Percentiles rank a stretch among this genome's conserved stretches.
phyloP scores from a whole-genome alignment of 306 rosid species.

The Pyrus bretschneideri region DNA sequence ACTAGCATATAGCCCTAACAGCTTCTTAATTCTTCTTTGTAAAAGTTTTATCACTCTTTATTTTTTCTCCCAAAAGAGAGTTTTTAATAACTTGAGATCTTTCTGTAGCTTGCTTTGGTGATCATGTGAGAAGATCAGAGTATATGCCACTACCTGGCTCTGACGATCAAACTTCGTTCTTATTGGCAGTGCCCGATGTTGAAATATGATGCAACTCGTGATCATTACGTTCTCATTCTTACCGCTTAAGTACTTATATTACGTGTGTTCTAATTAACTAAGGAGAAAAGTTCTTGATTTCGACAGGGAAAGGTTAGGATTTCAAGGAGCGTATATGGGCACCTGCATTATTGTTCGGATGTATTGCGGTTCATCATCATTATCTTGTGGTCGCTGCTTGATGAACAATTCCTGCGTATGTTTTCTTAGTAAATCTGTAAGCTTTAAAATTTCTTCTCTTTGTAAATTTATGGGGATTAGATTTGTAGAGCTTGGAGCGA shows the following conservation, averaged over 20 bases:
- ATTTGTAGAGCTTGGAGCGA: not conserved
- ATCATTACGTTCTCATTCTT: not conserved
- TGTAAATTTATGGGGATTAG: not conserved
- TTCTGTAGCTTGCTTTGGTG: constrained; percentile 86
- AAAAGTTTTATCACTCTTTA: too few relatives aligned
- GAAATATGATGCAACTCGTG: constrained; percentile 47
- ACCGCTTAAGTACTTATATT: not conserved
- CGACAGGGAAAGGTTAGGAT: not conserved
- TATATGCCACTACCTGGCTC: constrained; percentile 78
- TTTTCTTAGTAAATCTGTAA: not conserved
- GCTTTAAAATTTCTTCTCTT: not conserved
- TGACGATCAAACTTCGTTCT: constrained; percentile 62
- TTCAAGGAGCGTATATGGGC: not conserved
- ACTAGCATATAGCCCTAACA: not conserved
- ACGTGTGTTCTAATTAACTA: not conserved
- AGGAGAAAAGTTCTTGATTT: not conserved
- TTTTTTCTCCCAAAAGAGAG: not conserved
- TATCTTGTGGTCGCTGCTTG: not conserved
- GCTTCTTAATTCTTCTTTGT: not conserved
- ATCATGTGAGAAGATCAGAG: constrained; percentile 92
- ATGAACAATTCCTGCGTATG: not conserved
- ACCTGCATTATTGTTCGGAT: not conserved
- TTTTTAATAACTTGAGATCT: not conserved
- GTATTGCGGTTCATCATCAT: not conserved
- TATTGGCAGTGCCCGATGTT: constrained; percentile 58